Evolutionary conservation across 2,329 filamentous ascomycete genomes (phyloP), one percentile per base, ranked within the genome.

Genomic region (Ceratocystiopsis minuta): DNA sequence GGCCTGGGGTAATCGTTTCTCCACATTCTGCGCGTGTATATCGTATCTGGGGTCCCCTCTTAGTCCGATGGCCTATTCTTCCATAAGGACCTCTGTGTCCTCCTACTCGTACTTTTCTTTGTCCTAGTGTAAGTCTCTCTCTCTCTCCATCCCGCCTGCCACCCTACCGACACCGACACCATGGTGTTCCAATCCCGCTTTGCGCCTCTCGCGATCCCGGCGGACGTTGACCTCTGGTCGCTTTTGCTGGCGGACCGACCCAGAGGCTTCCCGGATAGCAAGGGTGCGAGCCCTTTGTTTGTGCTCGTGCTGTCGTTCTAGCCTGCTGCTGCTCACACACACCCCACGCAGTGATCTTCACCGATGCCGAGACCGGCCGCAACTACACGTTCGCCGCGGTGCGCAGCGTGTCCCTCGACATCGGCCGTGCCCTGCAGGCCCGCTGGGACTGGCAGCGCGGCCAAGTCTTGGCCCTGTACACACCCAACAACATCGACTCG

Each of bases 401-500:
- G 43, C 78, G 72, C 51, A 64, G 65, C 46, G 65, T 72, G 15
- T 79, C 84, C 1, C 60, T 76, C 34, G 70, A 75, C n/a, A 92
- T 95, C 50, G 87, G 84, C 40, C 75, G 78, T 49, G 87, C 83
- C 1, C 68, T 96, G 16, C 78, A 76, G 53, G 72, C 78, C 20
- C 59, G 67, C 17, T 88, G 78, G 70, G 68, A 76, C 39, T 94
- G 86, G 80, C 68, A 76, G 51, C 86, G 80, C 55, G 81, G 82
- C 52, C 83, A 95, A 55, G 82, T 90, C 2, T 67, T 95, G 17
- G 80, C 72, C 12, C 66, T 94, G 42, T 94, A 80, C 64, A 78
- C 83, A 4, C 82, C 86, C 24, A 95, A 96, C 57, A 77, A 70
- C 57, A 80, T 95, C 54, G 87, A 95, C 57, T 84, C 79, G 0